These are phyloP conservation scores for Mucor ambiguus DNA, from an alignment of 371 early-diverging fungal genomes.

Conservation along the genomic window DNA sequence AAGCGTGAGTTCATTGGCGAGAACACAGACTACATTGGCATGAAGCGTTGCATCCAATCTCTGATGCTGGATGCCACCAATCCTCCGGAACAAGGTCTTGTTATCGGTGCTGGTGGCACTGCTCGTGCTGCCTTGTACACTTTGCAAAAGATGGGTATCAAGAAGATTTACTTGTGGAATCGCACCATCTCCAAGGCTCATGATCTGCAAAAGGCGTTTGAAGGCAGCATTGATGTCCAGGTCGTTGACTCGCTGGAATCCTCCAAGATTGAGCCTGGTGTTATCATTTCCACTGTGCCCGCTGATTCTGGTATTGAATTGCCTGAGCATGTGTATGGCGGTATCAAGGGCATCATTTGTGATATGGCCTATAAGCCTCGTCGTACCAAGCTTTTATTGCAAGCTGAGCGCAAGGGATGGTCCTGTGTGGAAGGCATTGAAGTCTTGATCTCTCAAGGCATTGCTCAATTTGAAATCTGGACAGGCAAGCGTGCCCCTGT, in stretches of 20 bases:
- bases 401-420: conserved; percentile 70
- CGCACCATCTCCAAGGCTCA: conserved; percentile 80
- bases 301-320: conserved; percentile 71
- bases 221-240: conserved; percentile 47
- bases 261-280: conserved; percentile 39
- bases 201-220: conserved; percentile 71
- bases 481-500: conserved; percentile 64
- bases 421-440: conserved; percentile 81
- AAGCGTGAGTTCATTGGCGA: conserved; percentile 74
- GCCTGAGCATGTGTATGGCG: conserved; percentile 58
- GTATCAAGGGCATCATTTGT: conserved; percentile 72
- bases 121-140: conserved; percentile 92
- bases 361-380: conserved; percentile 95
- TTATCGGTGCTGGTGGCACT: conserved; percentile 98
- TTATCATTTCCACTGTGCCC: conserved; percentile 84
- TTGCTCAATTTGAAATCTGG: conserved; percentile 84
- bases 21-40: conserved; percentile 96
- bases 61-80: conserved; percentile 47
- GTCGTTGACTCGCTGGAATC: conserved; percentile 44
- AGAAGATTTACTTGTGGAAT: conserved; percentile 83
- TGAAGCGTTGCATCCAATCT: conserved; percentile 65
- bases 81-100: conserved; percentile 61
- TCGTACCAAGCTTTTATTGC: conserved; percentile 72
- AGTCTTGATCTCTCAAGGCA: conserved; percentile 90
- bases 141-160: conserved; percentile 72